Conservation (phyloP, 2,329 filamentous ascomycete species). For the Scleromitrula shiraiana region DNA sequence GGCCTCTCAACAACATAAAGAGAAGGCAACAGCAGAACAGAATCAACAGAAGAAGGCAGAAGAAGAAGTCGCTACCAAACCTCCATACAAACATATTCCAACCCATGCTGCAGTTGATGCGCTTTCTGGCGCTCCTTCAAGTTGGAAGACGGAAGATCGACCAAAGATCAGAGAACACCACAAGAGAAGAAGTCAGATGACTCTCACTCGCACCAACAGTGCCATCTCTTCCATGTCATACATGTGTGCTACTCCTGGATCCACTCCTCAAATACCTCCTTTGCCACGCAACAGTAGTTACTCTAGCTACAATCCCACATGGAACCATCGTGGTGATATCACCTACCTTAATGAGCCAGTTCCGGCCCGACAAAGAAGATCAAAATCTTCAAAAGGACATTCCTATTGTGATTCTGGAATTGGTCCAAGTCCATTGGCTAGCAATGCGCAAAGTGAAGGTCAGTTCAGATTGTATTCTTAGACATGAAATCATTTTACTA, state of each 20-base stretch:
- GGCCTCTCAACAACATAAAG: slow-evolving; percentile 46
- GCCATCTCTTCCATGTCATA: slow-evolving; percentile 19
- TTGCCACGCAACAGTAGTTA: slow-evolving; percentile 22
- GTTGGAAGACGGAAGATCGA: slow-evolving; percentile 37
- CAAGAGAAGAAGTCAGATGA: slow-evolving; percentile 25
- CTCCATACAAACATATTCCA: slow-evolving; percentile 52
- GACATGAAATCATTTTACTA: neutral
- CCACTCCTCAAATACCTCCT: slow-evolving; percentile 11
- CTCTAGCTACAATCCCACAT: slow-evolving; percentile 24
- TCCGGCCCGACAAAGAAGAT: slow-evolving; percentile 4
- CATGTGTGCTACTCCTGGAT: slow-evolving; percentile 12
- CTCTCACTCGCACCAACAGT: slow-evolving; percentile 20
- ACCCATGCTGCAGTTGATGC: slow-evolving; percentile 54
- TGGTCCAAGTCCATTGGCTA: slow-evolving; percentile 19
- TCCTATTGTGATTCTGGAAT: slow-evolving; percentile 25
- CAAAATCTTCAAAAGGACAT: slow-evolving; percentile 15
- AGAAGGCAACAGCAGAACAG: slow-evolving; percentile 38
- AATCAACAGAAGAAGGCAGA: slow-evolving; percentile 32
- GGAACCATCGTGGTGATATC: slow-evolving; percentile 21
- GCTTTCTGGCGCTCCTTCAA: slow-evolving; percentile 44
- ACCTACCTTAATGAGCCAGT: slow-evolving; percentile 12
- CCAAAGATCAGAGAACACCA: slow-evolving; percentile 27
- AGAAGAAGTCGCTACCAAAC: slow-evolving; percentile 20
- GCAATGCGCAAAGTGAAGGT: slow-evolving; percentile 23
- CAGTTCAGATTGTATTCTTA: slow-evolving; percentile 3